Evolutionary conservation across 768 basidiomycete genomes (phyloP).

Genomic region (Termitomyces sp.): DNA sequence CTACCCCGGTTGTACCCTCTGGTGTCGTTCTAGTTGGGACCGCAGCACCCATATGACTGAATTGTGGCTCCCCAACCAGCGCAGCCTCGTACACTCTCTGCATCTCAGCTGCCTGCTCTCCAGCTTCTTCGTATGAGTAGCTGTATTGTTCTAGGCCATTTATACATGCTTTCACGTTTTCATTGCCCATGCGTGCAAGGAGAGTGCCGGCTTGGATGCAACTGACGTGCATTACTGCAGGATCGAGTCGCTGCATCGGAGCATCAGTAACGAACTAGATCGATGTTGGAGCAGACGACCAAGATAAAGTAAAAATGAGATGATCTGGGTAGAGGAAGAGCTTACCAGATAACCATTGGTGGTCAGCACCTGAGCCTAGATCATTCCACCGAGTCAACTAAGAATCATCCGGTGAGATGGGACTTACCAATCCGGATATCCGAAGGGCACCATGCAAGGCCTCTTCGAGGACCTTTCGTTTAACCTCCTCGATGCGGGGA

Average conservation of each 20-base stretch:
- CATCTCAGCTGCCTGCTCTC: constrained; percentile 71
- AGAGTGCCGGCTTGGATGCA: constrained; percentile 80
- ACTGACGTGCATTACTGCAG: constrained; percentile 85
- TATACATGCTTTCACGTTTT: constrained; percentile 80
- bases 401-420: constrained; percentile 1
- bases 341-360: constrained; percentile 81
- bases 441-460: constrained; percentile 81
- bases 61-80: constrained; percentile 35
- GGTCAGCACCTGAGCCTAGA: constrained; percentile 73
- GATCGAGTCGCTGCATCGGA: constrained; percentile 58
- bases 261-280: constrained; percentile 3
- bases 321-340: background rate
- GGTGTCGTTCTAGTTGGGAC: constrained; percentile 26
- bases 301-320: constrained; percentile 15
- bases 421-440: constrained; percentile 78
- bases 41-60: constrained; percentile 41
- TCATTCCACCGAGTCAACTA: constrained; percentile 1
- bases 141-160: constrained; percentile 85
- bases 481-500: constrained; percentile 53
- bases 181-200: constrained; percentile 75
- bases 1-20: constrained; percentile 14
- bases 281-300: background rate
- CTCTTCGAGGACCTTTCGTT: constrained; percentile 72
- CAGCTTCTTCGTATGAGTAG: constrained; percentile 81
- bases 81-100: constrained; percentile 40